phyloP scores from a whole-genome alignment of 371 early-diverging fungal genomes.

The Nosema bombycis region DNA sequence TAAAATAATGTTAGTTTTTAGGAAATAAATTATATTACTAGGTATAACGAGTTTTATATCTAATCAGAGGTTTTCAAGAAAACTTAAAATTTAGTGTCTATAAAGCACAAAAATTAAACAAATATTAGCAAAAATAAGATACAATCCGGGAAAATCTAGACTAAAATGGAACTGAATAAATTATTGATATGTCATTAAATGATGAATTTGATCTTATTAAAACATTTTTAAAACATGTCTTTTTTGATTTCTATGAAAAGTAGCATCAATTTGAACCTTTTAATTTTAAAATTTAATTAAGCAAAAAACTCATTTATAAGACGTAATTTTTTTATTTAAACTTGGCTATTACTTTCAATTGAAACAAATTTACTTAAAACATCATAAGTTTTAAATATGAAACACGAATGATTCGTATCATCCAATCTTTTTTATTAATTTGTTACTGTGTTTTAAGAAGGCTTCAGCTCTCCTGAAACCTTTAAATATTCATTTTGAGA shows the following conservation, averaged over 20 bases:
- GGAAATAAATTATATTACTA: background rate
- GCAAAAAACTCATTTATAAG: no score
- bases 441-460: background rate
- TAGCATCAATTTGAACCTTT: background rate
- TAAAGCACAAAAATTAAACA: background rate
- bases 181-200: background rate
- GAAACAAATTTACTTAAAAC: no score
- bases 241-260: background rate
- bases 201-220: background rate
- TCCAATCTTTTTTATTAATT: no score
- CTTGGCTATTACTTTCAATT: no score
- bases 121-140: background rate
- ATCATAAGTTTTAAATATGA: no score
- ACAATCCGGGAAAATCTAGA: background rate
- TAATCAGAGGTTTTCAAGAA: background rate
- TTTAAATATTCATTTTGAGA: background rate
- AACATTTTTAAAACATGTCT: background rate
- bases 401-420: no score
- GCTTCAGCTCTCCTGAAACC: background rate
- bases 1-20: background rate
- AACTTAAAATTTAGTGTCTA: background rate
- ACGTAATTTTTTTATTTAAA: no score
- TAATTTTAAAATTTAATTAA: no score
- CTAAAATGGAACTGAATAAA: background rate
- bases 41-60: background rate